Conservation (phyloP, 2,329 filamentous ascomycete genomes). For the Penicillium sclerotiorum region DNA sequence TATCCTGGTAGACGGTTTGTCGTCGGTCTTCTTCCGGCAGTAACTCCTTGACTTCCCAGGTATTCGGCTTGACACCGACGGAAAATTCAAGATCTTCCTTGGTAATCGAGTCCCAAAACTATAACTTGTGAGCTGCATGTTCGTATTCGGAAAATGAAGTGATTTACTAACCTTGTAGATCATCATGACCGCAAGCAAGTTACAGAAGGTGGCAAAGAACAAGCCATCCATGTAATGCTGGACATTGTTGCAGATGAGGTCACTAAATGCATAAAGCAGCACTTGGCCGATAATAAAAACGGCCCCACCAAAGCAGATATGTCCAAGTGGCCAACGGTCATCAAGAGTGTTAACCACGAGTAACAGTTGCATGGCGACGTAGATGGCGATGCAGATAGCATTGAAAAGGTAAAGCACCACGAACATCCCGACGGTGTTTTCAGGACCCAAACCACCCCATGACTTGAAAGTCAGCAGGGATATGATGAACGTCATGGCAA, state of each 20-base stretch:
- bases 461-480: constrained; percentile 90
- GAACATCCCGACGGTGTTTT: constrained; percentile 86
- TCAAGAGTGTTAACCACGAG: constrained; percentile 87
- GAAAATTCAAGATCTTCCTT: constrained; percentile 98
- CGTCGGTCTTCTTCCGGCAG: constrained; percentile 79
- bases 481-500: constrained; percentile 82
- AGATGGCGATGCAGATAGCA: constrained; percentile 81
- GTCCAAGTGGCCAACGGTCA: constrained; percentile 91
- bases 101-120: constrained; percentile 99
- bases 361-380: constrained; percentile 83
- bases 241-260: constrained; percentile 77
- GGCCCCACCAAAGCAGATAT: constrained; percentile 86
- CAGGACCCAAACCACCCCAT: constrained; percentile 82
- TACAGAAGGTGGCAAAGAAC: constrained; percentile 92
- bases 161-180: constrained; percentile 78
- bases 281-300: constrained; percentile 94
- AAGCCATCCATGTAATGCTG: constrained; percentile 93
- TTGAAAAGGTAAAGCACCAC: constrained; percentile 91
- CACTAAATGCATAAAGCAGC: constrained; percentile 85
- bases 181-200: constrained; percentile 97
- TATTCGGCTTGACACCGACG: constrained; percentile 91
- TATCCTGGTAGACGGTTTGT: constrained; percentile 69
- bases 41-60: constrained; percentile 96
- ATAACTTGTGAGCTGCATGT: constrained; percentile 31
- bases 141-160: not conserved